Evolutionary conservation across 2,329 filamentous ascomycete genomes (phyloP), one percentile per base, ranked within the genome.

Genomic region (Diaporthe sp.): DNA sequence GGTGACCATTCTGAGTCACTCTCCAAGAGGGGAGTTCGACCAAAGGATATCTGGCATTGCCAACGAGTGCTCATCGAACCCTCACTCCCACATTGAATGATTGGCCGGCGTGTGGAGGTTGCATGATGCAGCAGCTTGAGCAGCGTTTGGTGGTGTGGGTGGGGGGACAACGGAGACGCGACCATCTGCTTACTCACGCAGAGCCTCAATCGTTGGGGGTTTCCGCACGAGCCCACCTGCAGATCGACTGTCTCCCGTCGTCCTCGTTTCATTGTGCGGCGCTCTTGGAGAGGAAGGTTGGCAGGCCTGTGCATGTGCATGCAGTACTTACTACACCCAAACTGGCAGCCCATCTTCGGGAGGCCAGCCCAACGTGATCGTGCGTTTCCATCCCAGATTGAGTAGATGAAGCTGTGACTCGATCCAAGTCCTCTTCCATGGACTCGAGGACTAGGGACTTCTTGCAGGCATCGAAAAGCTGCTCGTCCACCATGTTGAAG

Each of bases 201-300:
- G 71, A 73, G 71, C 71, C 71, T 65, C 71, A 73, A 73, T 34
- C 28, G n/a, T 61, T 72, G 12, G 46, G 71, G 71, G 71, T 55
- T 31, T 53, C 25, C 5, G 58, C 58, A 42, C 46, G 34, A 42
- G n/a, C 71, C 71, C 71, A 73, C 71, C 25, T 65, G 37, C 58
- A 55, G 58, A 55, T 53, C 58, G 58, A n/a, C n/a, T 42, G n/a
- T 46, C 17, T 1, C 55, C 55, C 71, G 51, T 58, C 46, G 15
- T 55, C 31, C 25, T 25, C 39, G 46, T 57, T 9, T 46, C 31
- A 42, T 49, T 28, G n/a, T 55, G 49, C 34, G 37, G 49, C 70
- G 17, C 44, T 53, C 34, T 19, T 53, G n/a, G 3, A 4, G 31
- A 42, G n/a, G 22, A 55, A 69, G 65, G 34, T 22, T 53, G 46